These are phyloP conservation scores for Halteria grandinella DNA, from an alignment of 73 alveolate species.

Conservation along the genomic window DNA sequence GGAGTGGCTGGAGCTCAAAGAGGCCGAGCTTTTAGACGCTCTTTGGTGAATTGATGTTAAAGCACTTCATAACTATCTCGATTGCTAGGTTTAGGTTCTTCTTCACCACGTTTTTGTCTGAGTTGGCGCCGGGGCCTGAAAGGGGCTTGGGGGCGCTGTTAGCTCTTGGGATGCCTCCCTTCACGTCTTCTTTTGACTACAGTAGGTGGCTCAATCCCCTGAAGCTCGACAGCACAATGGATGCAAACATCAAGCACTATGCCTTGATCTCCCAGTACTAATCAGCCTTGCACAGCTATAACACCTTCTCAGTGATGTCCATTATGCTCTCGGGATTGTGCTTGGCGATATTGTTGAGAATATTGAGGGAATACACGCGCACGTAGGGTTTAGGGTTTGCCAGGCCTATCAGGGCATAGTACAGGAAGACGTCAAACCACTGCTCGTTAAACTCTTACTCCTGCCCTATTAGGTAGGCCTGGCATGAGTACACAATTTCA, in stretches of 20 bases:
- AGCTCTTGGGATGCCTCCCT: slow-evolving; percentile 11
- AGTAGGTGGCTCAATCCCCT: slow-evolving; percentile 41
- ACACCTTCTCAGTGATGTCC: slow-evolving; percentile 62
- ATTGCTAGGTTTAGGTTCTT: slow-evolving; percentile 13
- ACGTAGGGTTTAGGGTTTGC: slow-evolving; percentile 45
- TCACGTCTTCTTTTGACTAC: slow-evolving; percentile 7
- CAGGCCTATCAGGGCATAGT: slow-evolving; percentile 74
- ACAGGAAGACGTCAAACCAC: slow-evolving; percentile 75
- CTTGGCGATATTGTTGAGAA: slow-evolving; percentile 61
- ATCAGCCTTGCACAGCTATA: slow-evolving; percentile 45
- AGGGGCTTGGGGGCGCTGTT: slow-evolving; percentile 11
- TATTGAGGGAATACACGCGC: slow-evolving; percentile 62
- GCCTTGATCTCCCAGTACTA: slow-evolving; percentile 75
- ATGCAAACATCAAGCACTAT: slow-evolving; percentile 61
- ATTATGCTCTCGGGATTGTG: slow-evolving; percentile 64
- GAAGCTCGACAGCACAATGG: slow-evolving; percentile 21
- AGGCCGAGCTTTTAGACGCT: slow-evolving; percentile 60
- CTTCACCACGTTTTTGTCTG: slow-evolving; percentile 51
- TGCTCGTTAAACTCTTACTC: slow-evolving; percentile 73
- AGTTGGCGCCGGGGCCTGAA: slow-evolving; percentile 6
- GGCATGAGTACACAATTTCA: slow-evolving; percentile 65
- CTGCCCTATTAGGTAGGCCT: slow-evolving; percentile 55
- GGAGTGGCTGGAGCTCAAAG: slow-evolving; percentile 46
- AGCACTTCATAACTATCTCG: slow-evolving; percentile 47
- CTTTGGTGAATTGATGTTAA: slow-evolving; percentile 48